Conservation (phyloP, 805 yeast genomes). For the Ogataea trehalophila region DNA sequence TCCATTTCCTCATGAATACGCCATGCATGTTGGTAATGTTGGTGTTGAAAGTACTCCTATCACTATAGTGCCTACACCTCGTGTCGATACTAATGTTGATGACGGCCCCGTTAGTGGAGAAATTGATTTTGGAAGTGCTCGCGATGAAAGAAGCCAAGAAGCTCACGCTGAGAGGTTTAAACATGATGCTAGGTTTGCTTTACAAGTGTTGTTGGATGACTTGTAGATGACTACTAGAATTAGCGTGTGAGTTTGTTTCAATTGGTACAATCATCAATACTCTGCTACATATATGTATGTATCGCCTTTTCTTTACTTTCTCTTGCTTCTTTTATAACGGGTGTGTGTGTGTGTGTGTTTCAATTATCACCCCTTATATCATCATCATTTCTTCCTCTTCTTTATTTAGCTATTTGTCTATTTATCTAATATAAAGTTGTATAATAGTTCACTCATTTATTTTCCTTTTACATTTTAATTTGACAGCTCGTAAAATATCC, state of each 20-base stretch:
- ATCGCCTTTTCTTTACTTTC: neutral
- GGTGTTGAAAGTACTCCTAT: neutral
- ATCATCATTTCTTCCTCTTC: too few species aligned
- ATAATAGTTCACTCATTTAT: too few species aligned
- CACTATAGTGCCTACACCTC: too few species aligned
- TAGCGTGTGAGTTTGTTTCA: neutral
- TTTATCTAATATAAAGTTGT: too few species aligned
- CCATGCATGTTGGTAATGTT: neutral
- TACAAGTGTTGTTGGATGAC: conserved; percentile 23
- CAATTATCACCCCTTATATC: too few species aligned
- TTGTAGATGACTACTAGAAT: conserved; percentile 4
- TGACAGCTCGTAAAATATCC: too few species aligned
- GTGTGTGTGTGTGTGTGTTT: too few species aligned
- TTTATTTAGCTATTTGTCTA: too few species aligned
- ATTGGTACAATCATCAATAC: neutral
- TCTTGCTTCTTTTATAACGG: too few species aligned
- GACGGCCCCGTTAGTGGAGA: conserved; percentile 1
- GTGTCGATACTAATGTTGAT: neutral
- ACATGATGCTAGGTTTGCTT: conserved; percentile 26
- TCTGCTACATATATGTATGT: neutral
- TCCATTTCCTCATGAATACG: neutral
- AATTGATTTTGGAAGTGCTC: neutral
- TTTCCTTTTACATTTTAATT: too few species aligned
- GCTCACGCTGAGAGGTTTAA: conserved; percentile 4
- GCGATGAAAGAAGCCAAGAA: neutral